Percentiles rank a stretch among this genome's conserved stretches.
Conservation (phyloP, 2,329 filamentous ascomycete species). For the Aspergillus sp. region DNA sequence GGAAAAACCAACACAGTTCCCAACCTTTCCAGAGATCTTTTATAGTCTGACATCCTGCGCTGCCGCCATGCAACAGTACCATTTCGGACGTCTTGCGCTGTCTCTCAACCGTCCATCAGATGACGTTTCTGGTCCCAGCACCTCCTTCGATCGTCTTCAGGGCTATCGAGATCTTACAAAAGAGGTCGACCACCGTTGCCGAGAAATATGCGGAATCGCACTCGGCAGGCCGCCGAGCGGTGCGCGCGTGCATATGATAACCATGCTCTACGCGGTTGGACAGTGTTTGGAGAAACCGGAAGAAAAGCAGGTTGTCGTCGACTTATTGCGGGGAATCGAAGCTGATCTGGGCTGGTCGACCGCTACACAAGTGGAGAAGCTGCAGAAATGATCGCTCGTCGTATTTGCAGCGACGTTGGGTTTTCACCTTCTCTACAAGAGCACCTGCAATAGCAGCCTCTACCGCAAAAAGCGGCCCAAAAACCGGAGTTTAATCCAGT, state of each 20-base stretch:
- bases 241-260: constrained; percentile 58
- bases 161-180: constrained; percentile 58
- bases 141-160: constrained; percentile 54
- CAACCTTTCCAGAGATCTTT: constrained; percentile 56
- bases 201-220: constrained; percentile 60
- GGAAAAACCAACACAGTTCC: constrained; percentile 36
- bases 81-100: constrained; percentile 63
- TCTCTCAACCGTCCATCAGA: constrained; percentile 61
- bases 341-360: constrained; percentile 62
- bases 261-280: constrained; percentile 60
- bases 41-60: constrained; percentile 62
- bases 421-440: neutral
- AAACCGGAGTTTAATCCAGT: too few relatives aligned
- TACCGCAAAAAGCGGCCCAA: too few relatives aligned
- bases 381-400: constrained; percentile 29
- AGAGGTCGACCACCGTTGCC: constrained; percentile 56
- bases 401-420: neutral
- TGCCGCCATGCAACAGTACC: constrained; percentile 63
- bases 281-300: constrained; percentile 54
- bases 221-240: constrained; percentile 55
- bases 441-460: neutral
- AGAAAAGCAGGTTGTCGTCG: constrained; percentile 55
- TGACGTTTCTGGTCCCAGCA: constrained; percentile 52
- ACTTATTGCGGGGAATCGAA: constrained; percentile 58
- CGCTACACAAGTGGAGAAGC: constrained; percentile 53